These are phyloP conservation scores for Elaeagnus macrophylla DNA, from an alignment of 306 rosid species.

Conservation along the genomic window DNA sequence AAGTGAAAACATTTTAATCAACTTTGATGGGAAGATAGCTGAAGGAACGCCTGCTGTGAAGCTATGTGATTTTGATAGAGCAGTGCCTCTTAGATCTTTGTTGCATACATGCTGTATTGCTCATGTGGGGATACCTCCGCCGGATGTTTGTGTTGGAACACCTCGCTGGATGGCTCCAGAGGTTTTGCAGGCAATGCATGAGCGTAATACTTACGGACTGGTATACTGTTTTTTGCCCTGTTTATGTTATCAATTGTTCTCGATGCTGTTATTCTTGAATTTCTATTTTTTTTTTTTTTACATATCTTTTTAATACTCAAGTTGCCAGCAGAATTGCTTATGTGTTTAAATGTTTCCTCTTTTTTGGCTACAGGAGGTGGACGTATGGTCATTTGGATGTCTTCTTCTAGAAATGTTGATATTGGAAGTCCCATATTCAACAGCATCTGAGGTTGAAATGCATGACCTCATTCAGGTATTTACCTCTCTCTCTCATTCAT, in stretches of 20 bases:
- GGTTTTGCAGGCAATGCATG: constrained; percentile 74
- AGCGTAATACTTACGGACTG: constrained; percentile 56
- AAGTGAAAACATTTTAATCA: constrained; percentile 81
- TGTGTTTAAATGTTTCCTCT: constrained; percentile 7
- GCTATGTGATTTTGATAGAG: constrained; percentile 97
- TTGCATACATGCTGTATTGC: constrained; percentile 83
- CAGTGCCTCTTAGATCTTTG: constrained; percentile 75
- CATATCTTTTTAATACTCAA: not conserved
- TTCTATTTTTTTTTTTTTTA: no score
- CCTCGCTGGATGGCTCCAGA: constrained; percentile 99
- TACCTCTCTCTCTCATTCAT: not conserved
- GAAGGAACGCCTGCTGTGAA: constrained; percentile 74
- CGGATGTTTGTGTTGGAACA: constrained; percentile 83
- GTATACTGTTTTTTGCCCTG: constrained; percentile 29
- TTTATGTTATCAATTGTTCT: not conserved
- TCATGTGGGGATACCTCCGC: constrained; percentile 70
- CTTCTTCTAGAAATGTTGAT: constrained; percentile 76
- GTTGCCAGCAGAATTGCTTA: not conserved
- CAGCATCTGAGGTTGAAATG: constrained; percentile 45
- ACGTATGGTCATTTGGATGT: constrained; percentile 98
- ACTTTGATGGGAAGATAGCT: constrained; percentile 55
- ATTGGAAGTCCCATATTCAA: constrained; percentile 59
- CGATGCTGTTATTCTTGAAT: no score
- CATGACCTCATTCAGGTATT: constrained; percentile 61
- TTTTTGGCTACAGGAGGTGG: constrained; percentile 62